Base-by-base conservation (phyloP, 805 yeast species). In the Grigorovia jiainica region DNA sequence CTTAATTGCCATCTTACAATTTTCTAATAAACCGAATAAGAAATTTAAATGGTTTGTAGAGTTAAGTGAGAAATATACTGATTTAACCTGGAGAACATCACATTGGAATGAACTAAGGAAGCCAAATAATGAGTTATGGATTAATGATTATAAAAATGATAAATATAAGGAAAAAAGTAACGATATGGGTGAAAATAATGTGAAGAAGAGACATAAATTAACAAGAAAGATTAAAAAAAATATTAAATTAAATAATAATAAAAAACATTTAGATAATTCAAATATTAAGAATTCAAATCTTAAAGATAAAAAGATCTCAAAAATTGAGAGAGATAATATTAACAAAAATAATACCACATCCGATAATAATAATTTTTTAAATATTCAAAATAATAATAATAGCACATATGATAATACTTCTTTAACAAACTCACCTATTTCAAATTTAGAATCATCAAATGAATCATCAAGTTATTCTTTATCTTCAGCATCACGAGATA, bases 1-100 rank as follows among this genome's bases (percentile, higher is more conserved):
- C 11, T 59, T 75, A n/a, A 79, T 87, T 2, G 79, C 84, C 6
- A 50, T 60, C 1, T 42, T 45, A 19, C 72, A 77, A 45, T 80
- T 75, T 1, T 80, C 82, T 50, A 73, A 78, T 43, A 63, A 59
- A 32, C 65, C 66, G 20, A 64, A 63, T 18, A 39, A 44, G 27
- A 70, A 68, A 43, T 59, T 75, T 54, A 62, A 70, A 5, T 82
- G 89, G 89, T 78, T 81, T 39, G 69, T 82, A 5, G 82, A 78
- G 41, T 52, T 78, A 39, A 66, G 72, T 44, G 92, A 82, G 52
- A 58, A 71, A 24, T 57, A 73, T 10, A 69, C 72, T 42, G 89
- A 82, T 54, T 38, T 69, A 11, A 61, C 68, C 2, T 82, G 87
- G 85, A 55, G 64, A 43, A 51, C 57, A 3, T 39, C 55, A 2